phyloP scores from a whole-genome alignment of 2,329 filamentous ascomycete species.

The Trichophyton schoenleinii region DNA sequence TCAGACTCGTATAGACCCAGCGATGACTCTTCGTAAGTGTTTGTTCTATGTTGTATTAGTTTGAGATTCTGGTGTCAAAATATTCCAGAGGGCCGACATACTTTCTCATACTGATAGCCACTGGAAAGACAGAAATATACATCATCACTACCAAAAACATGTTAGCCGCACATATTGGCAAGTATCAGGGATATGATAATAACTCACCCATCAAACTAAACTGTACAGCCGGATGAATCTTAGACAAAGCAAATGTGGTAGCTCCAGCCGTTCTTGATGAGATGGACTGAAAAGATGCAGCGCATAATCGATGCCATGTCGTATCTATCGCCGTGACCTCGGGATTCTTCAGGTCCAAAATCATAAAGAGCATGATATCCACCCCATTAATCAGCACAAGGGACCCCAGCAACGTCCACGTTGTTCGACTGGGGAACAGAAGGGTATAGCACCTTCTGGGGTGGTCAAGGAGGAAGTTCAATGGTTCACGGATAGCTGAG shows the following conservation, averaged over 20 bases:
- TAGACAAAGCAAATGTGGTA: conserved; percentile 39
- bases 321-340: conserved; percentile 25
- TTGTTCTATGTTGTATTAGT: conserved; percentile 27
- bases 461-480: conserved; percentile 50
- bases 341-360: conserved; percentile 41
- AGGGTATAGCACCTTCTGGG: conserved; percentile 51
- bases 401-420: conserved; percentile 44
- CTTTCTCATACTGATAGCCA: conserved; percentile 75
- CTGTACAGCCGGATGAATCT: conserved; percentile 44
- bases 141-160: conserved; percentile 67
- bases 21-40: conserved; percentile 56
- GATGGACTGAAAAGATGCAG: conserved; percentile 43
- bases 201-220: conserved; percentile 41
- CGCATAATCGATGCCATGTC: conserved; percentile 15
- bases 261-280: conserved; percentile 40
- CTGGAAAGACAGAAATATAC: conserved; percentile 94
- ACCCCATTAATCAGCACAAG: conserved; percentile 42
- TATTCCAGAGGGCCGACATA: conserved; percentile 11
- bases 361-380: conserved; percentile 44
- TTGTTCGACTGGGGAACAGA: conserved; percentile 48
- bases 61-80: background rate
- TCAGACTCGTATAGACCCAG: conserved; percentile 42
- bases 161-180: conserved; percentile 6
- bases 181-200: background rate
- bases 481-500: conserved; percentile 24